Evolutionary conservation across 2,329 filamentous ascomycete genomes (phyloP).

Genomic region (Leptographium flavum): DNA sequence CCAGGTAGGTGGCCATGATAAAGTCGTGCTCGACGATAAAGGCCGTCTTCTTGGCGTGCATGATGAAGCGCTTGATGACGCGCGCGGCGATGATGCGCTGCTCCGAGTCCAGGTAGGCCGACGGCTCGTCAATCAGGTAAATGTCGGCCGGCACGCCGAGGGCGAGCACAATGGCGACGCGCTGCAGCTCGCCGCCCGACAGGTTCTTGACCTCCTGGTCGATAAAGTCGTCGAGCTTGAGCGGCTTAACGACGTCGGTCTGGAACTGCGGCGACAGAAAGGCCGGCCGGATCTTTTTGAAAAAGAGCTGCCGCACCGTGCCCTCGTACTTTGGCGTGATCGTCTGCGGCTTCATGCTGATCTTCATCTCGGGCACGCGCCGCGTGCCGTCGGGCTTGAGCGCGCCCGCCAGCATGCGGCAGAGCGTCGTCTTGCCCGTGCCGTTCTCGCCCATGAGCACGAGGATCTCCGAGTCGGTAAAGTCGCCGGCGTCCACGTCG

Average conservation of each 20-base stretch:
- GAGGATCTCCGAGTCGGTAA: slow-evolving; percentile 96
- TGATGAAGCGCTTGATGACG: slow-evolving; percentile 99
- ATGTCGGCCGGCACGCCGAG: slow-evolving; percentile 93
- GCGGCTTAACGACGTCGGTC: slow-evolving; percentile 98
- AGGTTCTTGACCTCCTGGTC: slow-evolving; percentile 99
- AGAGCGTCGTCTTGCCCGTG: slow-evolving; percentile 96
- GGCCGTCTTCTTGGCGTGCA: slow-evolving; percentile 99
- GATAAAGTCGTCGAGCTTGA: slow-evolving; percentile 97
- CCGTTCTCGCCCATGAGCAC: slow-evolving; percentile 99
- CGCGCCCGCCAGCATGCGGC: slow-evolving; percentile 84
- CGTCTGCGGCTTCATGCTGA: slow-evolving; percentile 77
- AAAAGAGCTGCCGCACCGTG: slow-evolving; percentile 93
- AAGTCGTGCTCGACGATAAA: slow-evolving; percentile 99
- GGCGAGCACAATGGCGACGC: slow-evolving; percentile 95
- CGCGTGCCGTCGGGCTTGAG: slow-evolving; percentile 74
- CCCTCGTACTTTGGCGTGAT: slow-evolving; percentile 97
- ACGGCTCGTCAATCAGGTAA: slow-evolving; percentile 96
- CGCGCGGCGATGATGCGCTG: slow-evolving; percentile 95
- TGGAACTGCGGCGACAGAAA: slow-evolving; percentile 98
- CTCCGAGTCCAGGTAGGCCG: slow-evolving; percentile 94
- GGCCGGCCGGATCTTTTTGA: slow-evolving; percentile 97
- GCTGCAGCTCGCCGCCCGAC: slow-evolving; percentile 97
- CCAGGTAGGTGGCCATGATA: slow-evolving; percentile 57
- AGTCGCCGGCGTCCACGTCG: slow-evolving; percentile 64
- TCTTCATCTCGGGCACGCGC: slow-evolving; percentile 83